Base-by-base conservation (phyloP, 1,284 basidiomycete species). In the Boletellus dicymbophilus region DNA sequence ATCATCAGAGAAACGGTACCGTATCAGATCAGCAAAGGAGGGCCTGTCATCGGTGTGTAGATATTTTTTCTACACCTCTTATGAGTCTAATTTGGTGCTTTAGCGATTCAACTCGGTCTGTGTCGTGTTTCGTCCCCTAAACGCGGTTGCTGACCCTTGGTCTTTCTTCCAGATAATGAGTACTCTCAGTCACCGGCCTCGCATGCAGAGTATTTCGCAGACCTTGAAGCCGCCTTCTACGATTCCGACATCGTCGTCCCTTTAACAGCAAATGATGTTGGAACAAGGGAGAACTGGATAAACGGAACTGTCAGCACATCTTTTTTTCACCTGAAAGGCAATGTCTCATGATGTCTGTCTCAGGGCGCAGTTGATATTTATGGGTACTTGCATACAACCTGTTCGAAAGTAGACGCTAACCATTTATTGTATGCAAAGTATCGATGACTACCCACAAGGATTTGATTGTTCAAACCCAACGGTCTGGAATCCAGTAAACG, bases 221-320 rank as follows among this genome's bases (percentile, higher is more conserved):
- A 88, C 44, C 73, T 91, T 3, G 77, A 85, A 62, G 69, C 65
- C 8, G 76, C 73, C 15, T 88, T 84, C 60, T 75, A 71, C 31
- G 62, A 73, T 21, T 79, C 79, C 3, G 72, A 72, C 11, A 81
- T 91, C 30, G 83, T 83, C 20, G 79, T 90, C 22, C 87, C 86
- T 33, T 69, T 90, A 48, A 88, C 85, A 0, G 88, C 87, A 63
- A 90, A 90, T 48, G 87, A 89, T 58, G 79, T 83, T 0, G 80
- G 78, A 1, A 67, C 78, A 66, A 72, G 72, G 7, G 61, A 60
- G 45, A 85, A 85, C 55, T 90, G 88, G 65, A 80, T 88, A 52
- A 88, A 85, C 46, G 88, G 88, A 41, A 86, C 72, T 25, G 72
- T 75, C 44, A 21, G 65, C 23, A 40, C 15, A 27, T 21, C 4